Base-by-base conservation (phyloP, 805 yeast species). In the Teunomyces panamensis region DNA sequence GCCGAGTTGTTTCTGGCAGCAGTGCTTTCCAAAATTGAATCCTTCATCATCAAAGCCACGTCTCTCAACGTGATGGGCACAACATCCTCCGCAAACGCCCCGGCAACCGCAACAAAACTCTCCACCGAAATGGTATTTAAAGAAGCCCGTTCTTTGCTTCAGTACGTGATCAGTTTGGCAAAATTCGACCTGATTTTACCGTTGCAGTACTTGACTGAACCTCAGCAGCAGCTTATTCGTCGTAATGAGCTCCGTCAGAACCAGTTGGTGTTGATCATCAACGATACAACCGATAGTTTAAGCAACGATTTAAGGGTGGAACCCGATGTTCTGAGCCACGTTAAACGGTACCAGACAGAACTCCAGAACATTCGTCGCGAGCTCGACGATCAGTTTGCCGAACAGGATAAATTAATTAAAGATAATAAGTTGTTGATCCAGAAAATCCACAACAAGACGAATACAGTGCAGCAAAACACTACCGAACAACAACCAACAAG, bases 1-100 rank as follows among this genome's bases (percentile, higher is more conserved):
- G 45, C 57, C 32, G 68, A 68, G 16, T 47, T 70, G 8, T 73
- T 73, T 47, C 71, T 71, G 7, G 51, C 43, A 8, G 59, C 57
- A 0, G 54, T 64, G 1, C 49, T 73, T 13, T 51, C 46, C 20
- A 64, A 59, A 44, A 69, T 73, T 39, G 77, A 72, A 49, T 55
- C 62, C 39, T 71, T 73, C 50, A 68, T 72, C 46, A 69, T 70
- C 33, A 61, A 60, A 48, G 76, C 75, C 9, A 69, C 75, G 3
- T 54, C 60, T n/a, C 49, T 61, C 54, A 39, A 50, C 5, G 24
- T 20, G 24, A 20, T 20, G 6, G 24, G 6, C 24, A 20, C 24
- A 20, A 20, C 24, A 5, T 20, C 24, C 6, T 6, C 24, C 6
- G 6, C 24, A 20, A 20, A 20, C 51, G 48, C 39, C n/a, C 28